Conservation (phyloP, 306 rosid genomes). For the Vigna unguiculata region DNA sequence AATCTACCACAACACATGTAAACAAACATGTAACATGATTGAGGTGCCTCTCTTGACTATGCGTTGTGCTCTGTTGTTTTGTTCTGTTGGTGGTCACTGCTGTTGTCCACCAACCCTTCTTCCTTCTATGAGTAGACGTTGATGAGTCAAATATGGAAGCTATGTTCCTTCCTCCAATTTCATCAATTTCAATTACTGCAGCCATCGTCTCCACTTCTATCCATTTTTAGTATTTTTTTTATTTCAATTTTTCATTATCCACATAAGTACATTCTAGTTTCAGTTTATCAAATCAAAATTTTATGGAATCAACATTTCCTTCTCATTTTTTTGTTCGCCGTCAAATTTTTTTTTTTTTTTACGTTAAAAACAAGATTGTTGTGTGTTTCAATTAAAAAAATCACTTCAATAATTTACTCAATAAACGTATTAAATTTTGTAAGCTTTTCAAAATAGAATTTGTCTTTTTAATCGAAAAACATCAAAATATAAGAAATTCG, state of each 20-base stretch:
- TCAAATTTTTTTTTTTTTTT: background rate
- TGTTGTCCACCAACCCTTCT: slow-evolving; percentile 62
- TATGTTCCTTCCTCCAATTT: background rate
- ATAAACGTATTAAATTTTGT: too few relatives aligned
- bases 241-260: background rate
- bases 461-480: background rate
- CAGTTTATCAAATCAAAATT: background rate
- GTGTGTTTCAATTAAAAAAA: too few relatives aligned
- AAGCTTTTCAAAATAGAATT: too few relatives aligned
- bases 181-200: background rate
- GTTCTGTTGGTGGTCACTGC: slow-evolving; percentile 28
- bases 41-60: slow-evolving; percentile 43
- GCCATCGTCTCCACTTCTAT: background rate
- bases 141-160: slow-evolving; percentile 46
- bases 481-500: background rate
- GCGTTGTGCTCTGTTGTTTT: slow-evolving; percentile 6
- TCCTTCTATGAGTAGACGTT: background rate
- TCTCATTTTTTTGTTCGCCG: background rate
- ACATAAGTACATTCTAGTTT: background rate
- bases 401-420: too few relatives aligned
- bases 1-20: too few relatives aligned
- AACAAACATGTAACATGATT: too few relatives aligned
- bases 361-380: too few relatives aligned
- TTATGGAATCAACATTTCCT: background rate
- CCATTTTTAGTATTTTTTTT: background rate